phyloP scores from a whole-genome alignment of 805 yeast species.

The Ogataea pilisensis region DNA sequence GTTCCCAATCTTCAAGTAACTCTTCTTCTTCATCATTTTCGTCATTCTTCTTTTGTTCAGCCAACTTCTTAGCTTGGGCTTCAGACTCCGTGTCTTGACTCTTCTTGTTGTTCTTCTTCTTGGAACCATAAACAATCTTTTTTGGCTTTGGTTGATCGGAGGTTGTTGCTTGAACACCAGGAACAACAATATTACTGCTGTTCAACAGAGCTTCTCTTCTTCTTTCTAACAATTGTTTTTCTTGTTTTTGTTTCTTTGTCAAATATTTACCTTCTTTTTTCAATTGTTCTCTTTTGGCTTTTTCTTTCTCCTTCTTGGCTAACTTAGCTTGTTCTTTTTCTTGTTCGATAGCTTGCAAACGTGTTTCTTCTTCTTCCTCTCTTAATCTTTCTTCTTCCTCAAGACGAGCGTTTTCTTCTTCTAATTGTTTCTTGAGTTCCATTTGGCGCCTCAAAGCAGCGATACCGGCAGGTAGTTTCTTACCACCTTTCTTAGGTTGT shows the following conservation, averaged over 20 bases:
- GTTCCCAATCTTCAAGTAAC: slow-evolving; percentile 84
- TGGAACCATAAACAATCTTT: slow-evolving; percentile 67
- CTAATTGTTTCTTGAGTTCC: slow-evolving; percentile 82
- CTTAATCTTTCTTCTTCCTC: slow-evolving; percentile 63
- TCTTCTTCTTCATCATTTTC: slow-evolving; percentile 47
- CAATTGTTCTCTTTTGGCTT: slow-evolving; percentile 80
- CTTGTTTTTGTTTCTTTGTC: slow-evolving; percentile 94
- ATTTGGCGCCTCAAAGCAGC: slow-evolving; percentile 89
- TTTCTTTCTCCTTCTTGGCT: slow-evolving; percentile 83
- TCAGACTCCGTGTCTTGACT: slow-evolving; percentile 27
- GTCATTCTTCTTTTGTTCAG: slow-evolving; percentile 14
- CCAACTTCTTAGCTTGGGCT: slow-evolving; percentile 6
- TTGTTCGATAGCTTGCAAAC: slow-evolving; percentile 58
- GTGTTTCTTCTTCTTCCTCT: slow-evolving; percentile 47
- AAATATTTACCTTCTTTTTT: slow-evolving; percentile 94
- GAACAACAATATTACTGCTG: slow-evolving; percentile 67
- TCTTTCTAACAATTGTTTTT: slow-evolving; percentile 77
- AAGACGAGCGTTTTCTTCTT: slow-evolving; percentile 71
- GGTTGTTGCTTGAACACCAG: slow-evolving; percentile 51
- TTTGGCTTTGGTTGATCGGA: slow-evolving; percentile 43
- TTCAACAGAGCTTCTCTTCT: slow-evolving; percentile 83
- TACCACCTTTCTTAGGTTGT: slow-evolving; percentile 38
- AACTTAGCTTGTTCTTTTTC: slow-evolving; percentile 55
- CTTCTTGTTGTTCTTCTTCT: slow-evolving; percentile 49
- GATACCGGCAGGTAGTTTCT: slow-evolving; percentile 85